Percentiles rank a stretch among this genome's conserved stretches.
Evolutionary conservation across 2,329 filamentous ascomycete species (phyloP).

Genomic region (Zopfia rhizophila): DNA sequence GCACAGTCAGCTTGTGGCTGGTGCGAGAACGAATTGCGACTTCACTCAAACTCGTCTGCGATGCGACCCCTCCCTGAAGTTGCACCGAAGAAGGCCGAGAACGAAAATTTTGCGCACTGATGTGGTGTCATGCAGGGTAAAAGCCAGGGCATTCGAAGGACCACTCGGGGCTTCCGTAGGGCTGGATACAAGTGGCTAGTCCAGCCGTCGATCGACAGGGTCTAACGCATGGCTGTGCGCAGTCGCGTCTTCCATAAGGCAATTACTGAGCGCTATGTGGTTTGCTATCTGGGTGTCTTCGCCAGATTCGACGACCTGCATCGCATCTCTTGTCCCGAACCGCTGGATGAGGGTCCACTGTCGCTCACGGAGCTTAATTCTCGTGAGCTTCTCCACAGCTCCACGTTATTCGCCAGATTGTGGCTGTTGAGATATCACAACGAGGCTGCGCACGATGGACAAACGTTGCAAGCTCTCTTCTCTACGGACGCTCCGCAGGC

Average conservation of each 20-base stretch:
- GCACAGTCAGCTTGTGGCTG: constrained; percentile 13
- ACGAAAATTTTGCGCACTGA: background rate
- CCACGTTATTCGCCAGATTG: constrained; percentile 21
- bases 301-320: too few relatives aligned
- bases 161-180: too few relatives aligned
- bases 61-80: background rate
- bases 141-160: too few relatives aligned
- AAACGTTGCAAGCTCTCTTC: constrained; percentile 5
- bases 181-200: too few relatives aligned
- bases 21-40: constrained; percentile 3
- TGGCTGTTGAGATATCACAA: constrained; percentile 5
- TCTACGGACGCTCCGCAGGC: constrained; percentile 16
- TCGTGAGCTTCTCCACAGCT: constrained; percentile 11
- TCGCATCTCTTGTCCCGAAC: too few relatives aligned
- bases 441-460: background rate
- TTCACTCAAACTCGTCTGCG: background rate
- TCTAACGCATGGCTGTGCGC: too few relatives aligned
- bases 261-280: too few relatives aligned
- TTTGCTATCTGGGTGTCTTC: too few relatives aligned
- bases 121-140: too few relatives aligned
- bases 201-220: too few relatives aligned
- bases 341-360: constrained; percentile 11
- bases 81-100: background rate
- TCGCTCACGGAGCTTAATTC: background rate
- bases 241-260: too few relatives aligned